These are phyloP conservation scores for Paramecium bursaria DNA, from an alignment of 73 alveolate genomes.

Conservation along the genomic window DNA sequence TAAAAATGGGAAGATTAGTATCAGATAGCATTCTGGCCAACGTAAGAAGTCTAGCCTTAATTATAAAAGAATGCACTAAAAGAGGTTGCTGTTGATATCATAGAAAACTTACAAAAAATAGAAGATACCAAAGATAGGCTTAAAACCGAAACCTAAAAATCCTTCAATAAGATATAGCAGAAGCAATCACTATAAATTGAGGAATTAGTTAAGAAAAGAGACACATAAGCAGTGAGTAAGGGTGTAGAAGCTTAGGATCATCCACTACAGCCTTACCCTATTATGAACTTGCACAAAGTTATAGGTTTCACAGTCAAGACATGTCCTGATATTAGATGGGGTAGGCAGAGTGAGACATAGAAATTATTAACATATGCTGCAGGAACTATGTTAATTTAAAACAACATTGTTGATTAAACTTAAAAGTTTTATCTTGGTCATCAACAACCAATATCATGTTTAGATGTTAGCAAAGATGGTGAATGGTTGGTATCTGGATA, in stretches of 20 bases:
- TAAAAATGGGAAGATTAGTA: slow-evolving; percentile 58
- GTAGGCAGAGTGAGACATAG: slow-evolving; percentile 59
- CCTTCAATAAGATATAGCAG: background rate
- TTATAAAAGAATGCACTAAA: slow-evolving; percentile 1
- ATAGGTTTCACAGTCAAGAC: slow-evolving; percentile 78
- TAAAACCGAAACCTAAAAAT: slow-evolving; percentile 51
- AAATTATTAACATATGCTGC: slow-evolving; percentile 76
- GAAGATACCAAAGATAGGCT: slow-evolving; percentile 52
- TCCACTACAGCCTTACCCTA: slow-evolving; percentile 78
- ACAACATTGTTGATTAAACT: slow-evolving; percentile 73
- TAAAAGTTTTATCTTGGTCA: slow-evolving; percentile 87
- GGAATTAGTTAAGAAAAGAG: slow-evolving; percentile 56
- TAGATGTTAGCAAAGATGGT: slow-evolving; percentile 83
- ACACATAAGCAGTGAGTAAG: background rate
- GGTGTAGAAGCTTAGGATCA: slow-evolving; percentile 18
- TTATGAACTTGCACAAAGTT: slow-evolving; percentile 74
- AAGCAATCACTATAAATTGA: slow-evolving; percentile 37
- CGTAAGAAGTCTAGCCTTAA: background rate
- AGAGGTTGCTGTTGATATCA: slow-evolving; percentile 6
- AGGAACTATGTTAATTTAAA: slow-evolving; percentile 79
- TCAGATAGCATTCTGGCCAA: slow-evolving; percentile 52
- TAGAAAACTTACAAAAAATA: slow-evolving; percentile 46
- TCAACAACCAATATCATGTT: slow-evolving; percentile 76
- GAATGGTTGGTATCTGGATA: slow-evolving; percentile 81
- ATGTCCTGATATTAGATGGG: slow-evolving; percentile 83